phyloP scores from a whole-genome alignment of 495 filamentous ascomycete genomes.

The Hypoxylon lienhwacheense region DNA sequence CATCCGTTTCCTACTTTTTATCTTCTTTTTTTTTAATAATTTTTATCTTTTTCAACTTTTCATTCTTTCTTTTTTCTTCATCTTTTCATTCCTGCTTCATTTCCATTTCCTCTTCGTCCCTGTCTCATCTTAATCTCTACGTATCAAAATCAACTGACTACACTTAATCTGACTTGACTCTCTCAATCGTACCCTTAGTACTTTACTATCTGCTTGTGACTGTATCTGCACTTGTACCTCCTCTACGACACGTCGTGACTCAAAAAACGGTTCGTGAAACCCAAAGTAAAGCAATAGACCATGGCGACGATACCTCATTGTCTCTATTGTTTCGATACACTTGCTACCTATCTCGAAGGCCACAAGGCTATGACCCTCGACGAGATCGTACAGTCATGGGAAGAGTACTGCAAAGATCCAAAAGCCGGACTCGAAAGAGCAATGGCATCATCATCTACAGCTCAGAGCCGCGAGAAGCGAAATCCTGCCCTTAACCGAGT shows the following conservation, averaged over 20 bases:
- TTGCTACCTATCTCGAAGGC: constrained; percentile 56
- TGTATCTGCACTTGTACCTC: neutral
- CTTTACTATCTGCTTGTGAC: neutral
- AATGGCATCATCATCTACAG: constrained; percentile 24
- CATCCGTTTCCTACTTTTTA: neutral
- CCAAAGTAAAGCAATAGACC: constrained; percentile 8
- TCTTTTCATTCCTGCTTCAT: neutral
- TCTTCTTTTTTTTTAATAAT: neutral
- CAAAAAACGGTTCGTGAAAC: neutral
- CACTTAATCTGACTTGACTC: no score
- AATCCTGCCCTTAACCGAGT: constrained; percentile 45
- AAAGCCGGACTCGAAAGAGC: constrained; percentile 53
- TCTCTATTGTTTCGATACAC: constrained; percentile 86
- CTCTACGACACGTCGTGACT: neutral
- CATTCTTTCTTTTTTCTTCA: neutral
- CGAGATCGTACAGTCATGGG: constrained; percentile 48
- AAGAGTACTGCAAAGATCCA: neutral
- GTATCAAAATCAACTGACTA: no score
- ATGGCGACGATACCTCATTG: constrained; percentile 89
- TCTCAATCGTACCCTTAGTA: no score
- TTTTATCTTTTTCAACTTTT: neutral
- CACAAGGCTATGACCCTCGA: constrained; percentile 56
- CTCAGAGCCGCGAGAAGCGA: constrained; percentile 41
- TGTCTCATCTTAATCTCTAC: no score
- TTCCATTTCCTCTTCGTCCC: no score